These are phyloP conservation scores for Penicillium sp. DNA, from an alignment of 2,329 filamentous ascomycete genomes.

Conservation along the genomic window DNA sequence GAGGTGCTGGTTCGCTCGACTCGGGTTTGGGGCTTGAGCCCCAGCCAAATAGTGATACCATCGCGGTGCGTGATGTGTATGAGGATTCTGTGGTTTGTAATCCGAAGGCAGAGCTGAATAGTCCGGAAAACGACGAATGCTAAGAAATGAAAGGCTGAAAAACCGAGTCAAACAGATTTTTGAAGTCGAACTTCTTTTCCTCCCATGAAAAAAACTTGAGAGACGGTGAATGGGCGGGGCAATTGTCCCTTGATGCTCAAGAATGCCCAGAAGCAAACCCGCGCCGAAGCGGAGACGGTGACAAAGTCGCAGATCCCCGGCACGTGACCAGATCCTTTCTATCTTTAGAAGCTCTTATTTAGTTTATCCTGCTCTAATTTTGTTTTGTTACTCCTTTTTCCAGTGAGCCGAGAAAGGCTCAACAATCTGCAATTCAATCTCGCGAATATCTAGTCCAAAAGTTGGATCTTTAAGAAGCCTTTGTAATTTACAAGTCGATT, in stretches of 20 bases:
- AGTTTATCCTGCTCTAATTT: no score
- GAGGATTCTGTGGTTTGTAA: neutral
- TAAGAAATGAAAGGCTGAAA: no score
- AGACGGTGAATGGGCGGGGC: neutral
- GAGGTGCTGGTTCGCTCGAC: neutral
- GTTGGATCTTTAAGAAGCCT: no score
- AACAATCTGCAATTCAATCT: no score
- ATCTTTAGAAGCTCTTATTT: no score
- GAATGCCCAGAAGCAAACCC: conserved; percentile 2
- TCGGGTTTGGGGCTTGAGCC: conserved; percentile 22
- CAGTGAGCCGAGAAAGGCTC: no score
- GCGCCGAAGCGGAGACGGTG: conserved; percentile 6
- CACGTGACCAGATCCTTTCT: neutral
- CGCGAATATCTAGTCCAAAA: no score
- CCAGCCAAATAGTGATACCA: conserved; percentile 31
- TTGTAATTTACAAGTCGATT: no score
- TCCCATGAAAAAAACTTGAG: neutral
- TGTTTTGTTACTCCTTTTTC: no score
- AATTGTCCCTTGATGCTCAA: neutral
- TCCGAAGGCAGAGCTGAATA: neutral
- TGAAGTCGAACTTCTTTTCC: neutral
- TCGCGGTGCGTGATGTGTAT: conserved; percentile 9
- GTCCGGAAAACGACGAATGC: neutral
- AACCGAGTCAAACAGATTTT: no score
- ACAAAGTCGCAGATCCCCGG: neutral